These are phyloP conservation scores for Daldinia childiae DNA, from an alignment of 495 filamentous ascomycete species.

Conservation along the genomic window DNA sequence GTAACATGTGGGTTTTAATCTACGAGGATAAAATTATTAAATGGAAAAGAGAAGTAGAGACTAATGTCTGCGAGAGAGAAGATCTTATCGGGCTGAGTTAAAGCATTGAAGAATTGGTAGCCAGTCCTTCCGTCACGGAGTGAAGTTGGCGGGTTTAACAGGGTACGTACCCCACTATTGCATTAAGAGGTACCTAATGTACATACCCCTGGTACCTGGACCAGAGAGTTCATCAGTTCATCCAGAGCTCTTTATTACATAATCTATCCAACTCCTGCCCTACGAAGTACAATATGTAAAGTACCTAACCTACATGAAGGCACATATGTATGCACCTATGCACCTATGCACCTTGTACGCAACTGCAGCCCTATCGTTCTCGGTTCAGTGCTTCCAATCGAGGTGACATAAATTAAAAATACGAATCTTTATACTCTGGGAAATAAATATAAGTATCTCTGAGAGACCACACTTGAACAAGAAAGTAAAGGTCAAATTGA, in stretches of 20 bases:
- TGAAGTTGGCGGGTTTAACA: slow-evolving; percentile 26
- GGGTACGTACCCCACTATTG: background rate
- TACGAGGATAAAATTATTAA: slow-evolving; percentile 4
- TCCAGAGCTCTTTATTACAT: background rate
- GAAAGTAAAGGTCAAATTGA: background rate
- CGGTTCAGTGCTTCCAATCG: background rate
- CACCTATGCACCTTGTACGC: background rate
- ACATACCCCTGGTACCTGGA: background rate
- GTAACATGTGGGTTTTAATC: slow-evolving; percentile 23
- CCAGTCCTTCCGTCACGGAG: slow-evolving; percentile 23
- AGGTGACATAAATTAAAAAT: background rate
- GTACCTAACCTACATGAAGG: too few relatives aligned
- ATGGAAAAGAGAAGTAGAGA: background rate
- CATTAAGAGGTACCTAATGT: background rate
- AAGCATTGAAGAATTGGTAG: slow-evolving; percentile 13
- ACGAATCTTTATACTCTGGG: background rate
- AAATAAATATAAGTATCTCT: background rate
- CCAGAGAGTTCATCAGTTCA: too few relatives aligned
- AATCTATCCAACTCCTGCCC: background rate
- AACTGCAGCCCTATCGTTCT: background rate
- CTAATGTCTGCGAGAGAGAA: slow-evolving; percentile 5
- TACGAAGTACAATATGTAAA: too few relatives aligned
- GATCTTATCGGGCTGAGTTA: slow-evolving; percentile 16
- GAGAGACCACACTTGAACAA: background rate
- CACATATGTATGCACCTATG: background rate